Evolutionary conservation across 805 yeast genomes (phyloP), one percentile per base, ranked within the genome.

Genomic region (Pachysolen tannophilus): DNA sequence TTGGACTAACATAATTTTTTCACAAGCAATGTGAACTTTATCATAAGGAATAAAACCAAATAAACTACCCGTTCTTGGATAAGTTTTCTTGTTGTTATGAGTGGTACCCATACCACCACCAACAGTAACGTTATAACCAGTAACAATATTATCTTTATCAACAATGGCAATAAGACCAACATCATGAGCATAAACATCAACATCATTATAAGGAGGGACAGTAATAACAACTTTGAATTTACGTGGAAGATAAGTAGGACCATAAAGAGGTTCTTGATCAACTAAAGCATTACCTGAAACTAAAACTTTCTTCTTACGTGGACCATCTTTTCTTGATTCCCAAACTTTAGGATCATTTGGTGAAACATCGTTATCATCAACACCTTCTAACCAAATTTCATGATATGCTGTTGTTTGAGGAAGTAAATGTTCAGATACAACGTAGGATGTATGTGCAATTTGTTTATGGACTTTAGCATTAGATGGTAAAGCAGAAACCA

Each of bases 101-200:
- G 97, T 90, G 28, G 94, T 75, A 50, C 97, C 97, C 97, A 90
- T 90, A 70, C 97, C 97, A 65, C 97, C 97, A 60, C 97, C 97
- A 44, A 81, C 95, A 41, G 82, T 72, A 35, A 90, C 75, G 52
- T 90, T 90, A 69, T 75, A 90, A 38, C 97, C 97, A 40, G 69
- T 55, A 30, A 82, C 74, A 14, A 73, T 68, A 36, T 69, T 61
- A 50, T 78, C 70, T 47, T 73, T 75, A 44, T 75, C 76, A 30
- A 86, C 78, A 51, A 90, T 87, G 21, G 96, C 87, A 56, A 90
- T 75, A 46, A 90, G 69, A 46, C 97, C 97, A 47, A 90, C 77
- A 62, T 90, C 97, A 56, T 86, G 92, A 8, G 95, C 94, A 65
- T 84, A 90, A 7, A 86, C 96, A 63, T 90, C 97, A 34, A 90